Base-by-base conservation (phyloP, 2,329 filamentous ascomycete species). In the Sodiomyces alkalinus region DNA sequence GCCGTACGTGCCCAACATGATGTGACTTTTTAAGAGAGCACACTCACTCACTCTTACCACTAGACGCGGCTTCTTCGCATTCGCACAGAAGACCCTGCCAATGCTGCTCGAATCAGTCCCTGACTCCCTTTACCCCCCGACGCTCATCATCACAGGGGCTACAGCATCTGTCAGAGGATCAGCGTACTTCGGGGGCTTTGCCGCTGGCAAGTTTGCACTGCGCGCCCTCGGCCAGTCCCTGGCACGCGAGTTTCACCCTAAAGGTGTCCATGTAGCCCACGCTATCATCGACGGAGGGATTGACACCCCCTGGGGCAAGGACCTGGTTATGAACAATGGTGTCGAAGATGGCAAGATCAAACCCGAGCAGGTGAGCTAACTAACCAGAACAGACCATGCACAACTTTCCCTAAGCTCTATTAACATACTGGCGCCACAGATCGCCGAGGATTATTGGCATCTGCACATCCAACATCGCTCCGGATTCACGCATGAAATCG, bases 381-480 rank as follows among this genome's bases (percentile, higher is more conserved):
- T n/a, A n/a, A n/a, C n/a, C n/a, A n/a, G n/a, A 17, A 17, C 20
- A n/a, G n/a, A n/a, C n/a, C n/a, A n/a, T n/a, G n/a, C n/a, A n/a
- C n/a, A n/a, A n/a, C n/a, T n/a, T n/a, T n/a, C n/a, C n/a, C n/a
- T n/a, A n/a, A n/a, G n/a, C n/a, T n/a, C n/a, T n/a, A n/a, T n/a
- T n/a, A n/a, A n/a, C n/a, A n/a, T n/a, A 18, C 21, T 22, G 9
- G 7, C 29, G n/a, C 19, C 12, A 25, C n/a, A 87, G 74, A 92
- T 92, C 60, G 83, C 83, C 8, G 81, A 92, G 39, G 68, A 71
- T 8, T 92, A 92, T 45, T 92, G 82, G 81, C 61, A 76, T 46
- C 47, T 92, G 43, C 83, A 92, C 45, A 78, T 74, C 0, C 83
- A 93, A 56, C 79, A 76, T 18, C 66, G 70, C 40, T 81, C 78